phyloP scores from a whole-genome alignment of 805 yeast genomes.

The Tetrapisispora pingtungensis region DNA sequence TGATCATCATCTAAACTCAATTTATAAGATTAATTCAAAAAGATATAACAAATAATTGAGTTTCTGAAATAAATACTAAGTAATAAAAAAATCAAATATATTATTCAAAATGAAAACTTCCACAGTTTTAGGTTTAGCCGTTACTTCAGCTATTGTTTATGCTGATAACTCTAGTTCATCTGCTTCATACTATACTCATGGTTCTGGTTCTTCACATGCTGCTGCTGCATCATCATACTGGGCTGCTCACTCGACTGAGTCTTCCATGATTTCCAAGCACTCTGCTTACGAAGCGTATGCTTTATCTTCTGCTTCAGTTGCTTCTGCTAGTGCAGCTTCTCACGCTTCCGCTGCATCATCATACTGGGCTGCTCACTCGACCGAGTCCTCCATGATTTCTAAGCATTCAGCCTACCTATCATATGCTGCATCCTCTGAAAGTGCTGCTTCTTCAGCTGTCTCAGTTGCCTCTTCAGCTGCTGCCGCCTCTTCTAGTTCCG shows the following conservation, averaged over 20 bases:
- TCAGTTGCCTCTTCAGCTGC: background rate
- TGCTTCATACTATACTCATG: background rate
- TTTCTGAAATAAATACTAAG: no score
- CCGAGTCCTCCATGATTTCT: background rate
- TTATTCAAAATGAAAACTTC: background rate
- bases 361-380: background rate
- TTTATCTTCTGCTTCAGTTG: conserved; percentile 4
- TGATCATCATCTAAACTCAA: no score
- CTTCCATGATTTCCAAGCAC: background rate
- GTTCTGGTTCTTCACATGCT: conserved; percentile 1
- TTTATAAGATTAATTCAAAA: no score
- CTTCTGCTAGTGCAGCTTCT: background rate
- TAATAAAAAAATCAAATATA: no score
- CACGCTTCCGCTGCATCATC: conserved; percentile 3
- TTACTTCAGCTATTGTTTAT: background rate
- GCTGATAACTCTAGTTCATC: background rate
- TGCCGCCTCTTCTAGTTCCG: background rate
- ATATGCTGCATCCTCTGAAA: background rate
- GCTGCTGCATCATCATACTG: conserved; percentile 3
- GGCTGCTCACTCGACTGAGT: background rate
- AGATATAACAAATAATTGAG: no score
- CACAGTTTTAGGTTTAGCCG: background rate
- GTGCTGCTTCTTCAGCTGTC: background rate
- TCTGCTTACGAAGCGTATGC: background rate
- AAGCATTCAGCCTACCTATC: no score